Evolutionary conservation across 2,329 filamentous ascomycete species (phyloP).

Genomic region (Colletotrichum tamarilloi): DNA sequence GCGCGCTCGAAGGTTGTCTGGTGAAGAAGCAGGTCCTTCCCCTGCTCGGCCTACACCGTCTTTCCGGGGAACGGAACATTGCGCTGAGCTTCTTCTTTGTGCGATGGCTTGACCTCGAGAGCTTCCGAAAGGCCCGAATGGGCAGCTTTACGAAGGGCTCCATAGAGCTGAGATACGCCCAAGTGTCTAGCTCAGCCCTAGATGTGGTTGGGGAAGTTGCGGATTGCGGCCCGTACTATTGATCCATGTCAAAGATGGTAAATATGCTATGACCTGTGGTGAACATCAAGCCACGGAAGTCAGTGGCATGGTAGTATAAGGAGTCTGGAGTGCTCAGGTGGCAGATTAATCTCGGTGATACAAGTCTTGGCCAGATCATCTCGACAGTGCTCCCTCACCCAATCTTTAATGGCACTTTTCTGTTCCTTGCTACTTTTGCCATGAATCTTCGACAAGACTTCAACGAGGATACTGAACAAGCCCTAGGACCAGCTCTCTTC

Average conservation of each 20-base stretch:
- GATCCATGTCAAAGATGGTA: neutral
- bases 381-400: neutral
- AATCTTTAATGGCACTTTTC: neutral
- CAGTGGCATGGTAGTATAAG: neutral
- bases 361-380: neutral
- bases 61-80: neutral
- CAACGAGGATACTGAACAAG: neutral
- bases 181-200: neutral
- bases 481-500: neutral
- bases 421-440: neutral
- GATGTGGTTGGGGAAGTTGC: neutral
- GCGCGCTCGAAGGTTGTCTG: neutral
- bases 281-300: neutral
- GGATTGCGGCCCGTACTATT: neutral
- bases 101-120: neutral
- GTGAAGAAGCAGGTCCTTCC: neutral
- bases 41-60: too few relatives aligned
- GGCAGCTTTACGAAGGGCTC: neutral
- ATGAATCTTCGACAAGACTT: neutral
- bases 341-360: neutral
- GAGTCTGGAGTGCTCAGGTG: neutral
- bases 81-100: neutral
- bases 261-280: neutral
- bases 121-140: neutral
- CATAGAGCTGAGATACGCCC: neutral